Evolutionary conservation across 2,329 filamentous ascomycete species (phyloP), one percentile per base, ranked within the genome.

Genomic region (Alternaria novae-zelandiae): DNA sequence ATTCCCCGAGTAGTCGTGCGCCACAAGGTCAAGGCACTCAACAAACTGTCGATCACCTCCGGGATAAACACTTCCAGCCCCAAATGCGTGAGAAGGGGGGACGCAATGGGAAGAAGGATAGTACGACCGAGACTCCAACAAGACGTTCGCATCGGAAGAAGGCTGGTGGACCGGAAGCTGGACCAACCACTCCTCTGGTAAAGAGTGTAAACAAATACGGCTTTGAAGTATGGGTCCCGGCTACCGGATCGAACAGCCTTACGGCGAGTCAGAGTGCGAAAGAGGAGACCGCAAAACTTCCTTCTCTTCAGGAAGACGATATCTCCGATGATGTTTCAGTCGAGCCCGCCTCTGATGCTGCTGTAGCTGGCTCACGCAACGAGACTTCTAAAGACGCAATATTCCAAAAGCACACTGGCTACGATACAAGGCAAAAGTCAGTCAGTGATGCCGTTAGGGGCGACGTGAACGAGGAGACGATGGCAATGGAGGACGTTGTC

Each of bases 341-440:
- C 6, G 21, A 10, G 13, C 28, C 9, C n/a, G 15, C 13, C 6
- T 10, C 21, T 5, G 5, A 12, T 17, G 0, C 30, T 3, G 10
- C 21, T 2, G 15, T 5, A 17, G 21, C 12, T 5, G 21, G 13
- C 4, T 5, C 21, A 2, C 1, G 6, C 15, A 13, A 25, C 7
- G 12, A 17, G 15, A 6, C 2, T 3, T 6, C 12, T 4, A 4
- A 6, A 44, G 51, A 21, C 3, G 13, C 21, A 41, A 41, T 11
- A 17, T 2, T 9, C 6, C n/a, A 41, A 41, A 9, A 2, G 36
- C 36, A 41, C 9, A 1, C 15, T 3, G 36, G 9, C 1, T 15
- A 6, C 36, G 0, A 41, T 1, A 17, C 0, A n/a, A 41, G 3
- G 15, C 36, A n/a, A 2, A 5, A 6, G 3, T 0, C 3, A 1